Conservation (phyloP, 257 asterid genomes). For the Cordia subcordata region DNA sequence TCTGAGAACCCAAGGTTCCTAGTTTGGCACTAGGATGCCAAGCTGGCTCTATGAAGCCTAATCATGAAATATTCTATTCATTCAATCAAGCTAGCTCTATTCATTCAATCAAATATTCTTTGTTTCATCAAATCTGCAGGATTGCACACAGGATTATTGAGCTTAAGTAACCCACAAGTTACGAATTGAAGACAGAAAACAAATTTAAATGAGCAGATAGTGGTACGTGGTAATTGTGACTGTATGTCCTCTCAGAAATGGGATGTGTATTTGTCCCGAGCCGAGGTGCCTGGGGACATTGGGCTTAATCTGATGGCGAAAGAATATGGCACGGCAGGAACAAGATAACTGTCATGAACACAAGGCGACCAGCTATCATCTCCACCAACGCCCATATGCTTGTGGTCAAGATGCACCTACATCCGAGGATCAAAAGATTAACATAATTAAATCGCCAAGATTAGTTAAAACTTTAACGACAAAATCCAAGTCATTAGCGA, state of each 20-base stretch:
- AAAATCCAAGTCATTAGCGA: no score
- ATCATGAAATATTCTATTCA: no score
- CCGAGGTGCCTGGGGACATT: constrained; percentile 34
- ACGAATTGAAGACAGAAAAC: neutral
- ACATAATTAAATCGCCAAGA: neutral
- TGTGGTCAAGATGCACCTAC: constrained; percentile 97
- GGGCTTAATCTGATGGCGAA: constrained; percentile 71
- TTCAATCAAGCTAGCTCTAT: no score
- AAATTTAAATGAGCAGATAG: no score
- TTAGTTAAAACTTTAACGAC: no score
- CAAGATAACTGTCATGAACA: constrained; percentile 73
- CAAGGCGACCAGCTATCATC: constrained; percentile 98
- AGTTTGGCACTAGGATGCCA: no score
- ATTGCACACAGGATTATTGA: neutral
- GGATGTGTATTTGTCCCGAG: constrained; percentile 47
- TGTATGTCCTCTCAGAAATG: constrained; percentile 30
- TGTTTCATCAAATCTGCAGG: no score
- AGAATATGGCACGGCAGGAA: constrained; percentile 67
- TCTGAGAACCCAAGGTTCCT: no score
- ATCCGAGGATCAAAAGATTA: neutral
- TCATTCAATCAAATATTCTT: no score
- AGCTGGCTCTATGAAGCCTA: no score
- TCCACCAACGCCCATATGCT: constrained; percentile 93
- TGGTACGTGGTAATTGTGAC: neutral
- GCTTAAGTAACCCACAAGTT: neutral